phyloP scores from a whole-genome alignment of 2,329 filamentous ascomycete genomes.

The Chaetomium sp. region DNA sequence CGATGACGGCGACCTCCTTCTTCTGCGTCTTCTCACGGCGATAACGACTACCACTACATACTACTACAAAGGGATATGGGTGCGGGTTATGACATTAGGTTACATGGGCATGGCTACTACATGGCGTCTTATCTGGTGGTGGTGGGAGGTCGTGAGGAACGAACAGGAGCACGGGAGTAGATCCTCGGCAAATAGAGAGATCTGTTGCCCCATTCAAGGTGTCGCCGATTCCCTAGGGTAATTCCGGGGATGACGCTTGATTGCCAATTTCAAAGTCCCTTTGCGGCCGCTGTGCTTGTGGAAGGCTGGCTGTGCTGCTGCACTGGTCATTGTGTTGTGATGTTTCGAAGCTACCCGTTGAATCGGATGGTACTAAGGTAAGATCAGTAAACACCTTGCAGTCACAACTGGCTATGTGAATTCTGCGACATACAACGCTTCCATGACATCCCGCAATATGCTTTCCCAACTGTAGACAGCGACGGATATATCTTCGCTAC shows the following conservation, averaged over 20 bases:
- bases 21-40: too few species aligned
- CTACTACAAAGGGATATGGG: slow-evolving; percentile 7
- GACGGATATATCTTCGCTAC: too few species aligned
- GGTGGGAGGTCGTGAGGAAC: slow-evolving; percentile 43
- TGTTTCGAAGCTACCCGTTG: too few species aligned
- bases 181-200: slow-evolving; percentile 41
- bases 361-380: too few species aligned
- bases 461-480: background rate
- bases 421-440: background rate
- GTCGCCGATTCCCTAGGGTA: slow-evolving; percentile 71
- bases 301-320: background rate
- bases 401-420: too few species aligned
- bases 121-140: slow-evolving; percentile 43
- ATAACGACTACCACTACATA: slow-evolving; percentile 8
- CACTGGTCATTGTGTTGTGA: background rate
- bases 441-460: background rate
- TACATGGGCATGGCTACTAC: slow-evolving; percentile 40
- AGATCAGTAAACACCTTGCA: background rate
- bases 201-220: slow-evolving; percentile 63
- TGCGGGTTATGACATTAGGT: slow-evolving; percentile 31
- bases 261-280: slow-evolving; percentile 58
- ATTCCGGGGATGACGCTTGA: slow-evolving; percentile 75
- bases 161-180: slow-evolving; percentile 41
- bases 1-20: background rate
- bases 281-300: background rate